Evolutionary conservation across 164 flowering plant species (phyloP), one percentile per base, ranked within the genome.

Genomic region (Houttuynia cordata): DNA sequence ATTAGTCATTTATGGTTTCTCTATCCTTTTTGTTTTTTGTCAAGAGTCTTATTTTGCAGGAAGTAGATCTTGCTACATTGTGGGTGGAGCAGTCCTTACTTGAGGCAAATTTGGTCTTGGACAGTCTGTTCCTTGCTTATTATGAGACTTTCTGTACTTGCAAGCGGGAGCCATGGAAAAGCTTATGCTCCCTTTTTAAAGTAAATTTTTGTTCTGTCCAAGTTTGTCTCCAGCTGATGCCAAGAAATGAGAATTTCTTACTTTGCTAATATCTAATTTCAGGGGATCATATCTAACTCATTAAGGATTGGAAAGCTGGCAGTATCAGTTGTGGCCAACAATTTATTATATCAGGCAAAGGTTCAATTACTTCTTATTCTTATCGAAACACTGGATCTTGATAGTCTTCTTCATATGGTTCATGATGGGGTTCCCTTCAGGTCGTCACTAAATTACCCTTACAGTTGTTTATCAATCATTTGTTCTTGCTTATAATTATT

Each of bases 61-160:
- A 83, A 68, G 78, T 81, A 70, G 91, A 90, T 62, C 75, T 93
- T 24, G 87, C 80, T 63, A 80, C 80, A 53, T 70, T 90, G 66
- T 93, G 97, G 97, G 96, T 88, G 51, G 99, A 93, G 78, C 97
- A 86, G 80, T 84, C 74, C 56, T 76, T 93, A 60, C 78, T 78
- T 47, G 99, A 93, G 76, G 92, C 73, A 66, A 86, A 68, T 69
- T 73, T 93, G 81, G 71, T 86, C 53, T 65, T 88, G 80, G 99
- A 93, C 67, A 83, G 86, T 75, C 79, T 93, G 70, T 93, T 93
- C 70, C 85, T 88, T 62, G 68, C 69, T 55, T 93, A 89, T 75
- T 84, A 88, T 65, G 97, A 88, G 75, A 83, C 90, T 37, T 74
- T 87, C 68, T 78, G 80, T 68, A 67, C 76, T 52, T 87, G 96